These are phyloP conservation scores for Scutellaria galericulata DNA, from an alignment of 257 asterid genomes.

Conservation along the genomic window DNA sequence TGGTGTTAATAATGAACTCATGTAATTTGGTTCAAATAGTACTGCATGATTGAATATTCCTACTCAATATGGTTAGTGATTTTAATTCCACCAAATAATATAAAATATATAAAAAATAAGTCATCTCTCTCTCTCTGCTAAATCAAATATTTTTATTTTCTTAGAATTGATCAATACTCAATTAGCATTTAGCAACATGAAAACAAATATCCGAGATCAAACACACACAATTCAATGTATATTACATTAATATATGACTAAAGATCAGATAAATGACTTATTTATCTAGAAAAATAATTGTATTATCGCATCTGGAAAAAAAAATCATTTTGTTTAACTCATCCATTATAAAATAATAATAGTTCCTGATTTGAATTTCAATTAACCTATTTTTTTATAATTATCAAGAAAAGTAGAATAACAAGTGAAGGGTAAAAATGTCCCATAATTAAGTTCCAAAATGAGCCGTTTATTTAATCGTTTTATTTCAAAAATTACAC, in stretches of 20 bases:
- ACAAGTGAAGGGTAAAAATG: conserved; percentile 31
- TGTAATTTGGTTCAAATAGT: conserved; percentile 28
- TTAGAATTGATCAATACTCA: too few species aligned
- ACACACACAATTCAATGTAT: too few species aligned
- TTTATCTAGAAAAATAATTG: too few species aligned
- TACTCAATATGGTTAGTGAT: conserved; percentile 21
- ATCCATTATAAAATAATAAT: background rate
- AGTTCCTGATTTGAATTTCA: too few species aligned
- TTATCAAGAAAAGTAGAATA: background rate
- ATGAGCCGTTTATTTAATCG: conserved; percentile 41
- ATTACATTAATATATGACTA: background rate
- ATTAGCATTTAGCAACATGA: too few species aligned
- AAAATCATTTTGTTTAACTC: background rate
- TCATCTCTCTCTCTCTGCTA: background rate
- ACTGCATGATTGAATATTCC: conserved; percentile 32
- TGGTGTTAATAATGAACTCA: conserved; percentile 33
- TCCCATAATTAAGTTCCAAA: conserved; percentile 33
- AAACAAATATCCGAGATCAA: too few species aligned
- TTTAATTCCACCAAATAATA: conserved; percentile 13
- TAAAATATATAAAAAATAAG: background rate
- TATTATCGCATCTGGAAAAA: background rate
- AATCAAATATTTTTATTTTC: background rate
- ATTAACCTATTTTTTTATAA: too few species aligned
- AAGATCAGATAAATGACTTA: too few species aligned
- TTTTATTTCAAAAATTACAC: conserved; percentile 35